Conservation (phyloP, 495 filamentous ascomycete species). For the Penicillium canescens region DNA sequence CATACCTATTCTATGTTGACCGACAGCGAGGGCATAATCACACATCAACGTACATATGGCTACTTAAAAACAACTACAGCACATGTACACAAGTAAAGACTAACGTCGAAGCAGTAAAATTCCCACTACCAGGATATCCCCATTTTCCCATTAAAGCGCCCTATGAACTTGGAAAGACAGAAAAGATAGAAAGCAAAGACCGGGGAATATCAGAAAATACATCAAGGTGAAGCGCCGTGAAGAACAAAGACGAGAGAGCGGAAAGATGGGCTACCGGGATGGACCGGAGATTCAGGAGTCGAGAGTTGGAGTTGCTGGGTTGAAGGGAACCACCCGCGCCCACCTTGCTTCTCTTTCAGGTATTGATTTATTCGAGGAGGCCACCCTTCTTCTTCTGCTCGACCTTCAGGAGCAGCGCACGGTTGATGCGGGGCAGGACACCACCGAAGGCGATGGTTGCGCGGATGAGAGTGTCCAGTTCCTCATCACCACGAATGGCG, state of each 20-base stretch:
- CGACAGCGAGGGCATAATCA: no score
- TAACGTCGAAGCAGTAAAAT: conserved; percentile 26
- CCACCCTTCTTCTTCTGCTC: conserved; percentile 96
- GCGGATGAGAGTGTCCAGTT: conserved; percentile 94
- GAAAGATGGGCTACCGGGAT: conserved; percentile 11
- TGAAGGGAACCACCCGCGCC: conserved; percentile 1
- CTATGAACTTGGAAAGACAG: conserved; percentile 31
- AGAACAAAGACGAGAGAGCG: conserved; percentile 18
- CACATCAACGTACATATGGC: neutral
- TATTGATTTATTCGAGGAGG: conserved; percentile 54
- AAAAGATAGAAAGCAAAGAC: conserved; percentile 24
- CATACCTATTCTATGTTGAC: neutral
- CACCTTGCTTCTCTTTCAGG: conserved; percentile 8
- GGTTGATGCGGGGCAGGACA: conserved; percentile 98
- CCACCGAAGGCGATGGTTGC: conserved; percentile 98
- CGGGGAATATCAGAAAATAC: conserved; percentile 33
- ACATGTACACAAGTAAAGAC: neutral
- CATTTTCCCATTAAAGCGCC: conserved; percentile 51
- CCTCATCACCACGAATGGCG: conserved; percentile 97
- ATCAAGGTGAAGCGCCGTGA: conserved; percentile 32
- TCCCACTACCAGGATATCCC: conserved; percentile 41
- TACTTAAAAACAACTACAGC: neutral
- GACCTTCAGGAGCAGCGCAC: conserved; percentile 94
- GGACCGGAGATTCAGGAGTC: neutral
- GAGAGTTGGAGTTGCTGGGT: neutral